Conservation (phyloP, 345 rosid genomes). For the Aethionema arabicum region DNA sequence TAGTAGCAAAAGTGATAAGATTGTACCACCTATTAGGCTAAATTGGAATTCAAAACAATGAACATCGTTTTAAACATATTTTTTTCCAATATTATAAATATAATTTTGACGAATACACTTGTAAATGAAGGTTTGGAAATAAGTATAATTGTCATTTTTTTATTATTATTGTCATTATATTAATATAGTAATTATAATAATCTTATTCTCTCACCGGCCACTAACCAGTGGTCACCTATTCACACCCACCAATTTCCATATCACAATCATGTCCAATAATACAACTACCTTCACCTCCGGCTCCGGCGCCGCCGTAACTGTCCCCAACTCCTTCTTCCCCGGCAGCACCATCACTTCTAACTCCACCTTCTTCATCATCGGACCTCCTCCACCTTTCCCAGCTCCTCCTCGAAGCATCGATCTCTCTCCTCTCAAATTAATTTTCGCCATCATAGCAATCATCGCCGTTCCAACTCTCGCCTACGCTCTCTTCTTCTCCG, state of each 20-base stretch:
- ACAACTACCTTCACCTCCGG: slow-evolving; percentile 7
- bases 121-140: too few species aligned
- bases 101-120: too few species aligned
- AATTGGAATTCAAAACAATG: too few species aligned
- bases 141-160: too few species aligned
- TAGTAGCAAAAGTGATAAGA: too few species aligned
- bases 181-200: too few species aligned
- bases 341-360: slow-evolving; percentile 28
- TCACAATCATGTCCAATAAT: slow-evolving; percentile 32
- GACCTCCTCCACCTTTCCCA: slow-evolving; percentile 62
- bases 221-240: too few species aligned
- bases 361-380: slow-evolving; percentile 33
- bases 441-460: slow-evolving; percentile 64
- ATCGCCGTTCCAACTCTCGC: slow-evolving; percentile 67
- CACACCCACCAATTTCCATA: slow-evolving; percentile 17
- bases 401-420: slow-evolving; percentile 51
- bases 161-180: too few species aligned
- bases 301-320: slow-evolving; percentile 17
- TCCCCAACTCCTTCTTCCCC: slow-evolving; percentile 27
- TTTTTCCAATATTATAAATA: too few species aligned
- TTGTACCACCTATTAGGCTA: too few species aligned
- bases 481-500: slow-evolving; percentile 60
- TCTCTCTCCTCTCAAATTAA: slow-evolving; percentile 63
- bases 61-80: too few species aligned
- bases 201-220: too few species aligned